Percentiles rank a stretch among this genome's conserved stretches.
Conservation (phyloP, 2,329 filamentous ascomycete genomes). For the Alternaria consortialis region DNA sequence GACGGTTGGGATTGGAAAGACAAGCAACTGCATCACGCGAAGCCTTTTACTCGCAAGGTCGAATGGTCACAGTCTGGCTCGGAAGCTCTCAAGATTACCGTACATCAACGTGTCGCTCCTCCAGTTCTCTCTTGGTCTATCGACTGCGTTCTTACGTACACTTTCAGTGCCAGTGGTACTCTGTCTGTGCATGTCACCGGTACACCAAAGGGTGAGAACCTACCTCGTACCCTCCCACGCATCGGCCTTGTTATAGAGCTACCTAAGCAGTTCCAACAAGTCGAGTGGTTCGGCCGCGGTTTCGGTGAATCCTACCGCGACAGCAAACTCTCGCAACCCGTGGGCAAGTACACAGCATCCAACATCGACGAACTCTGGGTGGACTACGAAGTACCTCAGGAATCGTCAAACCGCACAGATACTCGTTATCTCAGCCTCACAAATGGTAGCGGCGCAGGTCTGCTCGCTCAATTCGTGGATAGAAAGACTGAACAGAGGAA, state of each 20-base stretch:
- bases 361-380: conserved; percentile 62
- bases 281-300: conserved; percentile 70
- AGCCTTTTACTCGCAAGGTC: conserved; percentile 38
- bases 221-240: conserved; percentile 66
- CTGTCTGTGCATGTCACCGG: conserved; percentile 59
- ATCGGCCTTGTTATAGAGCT: conserved; percentile 68
- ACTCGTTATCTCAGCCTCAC: conserved; percentile 63
- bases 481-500: conserved; percentile 20
- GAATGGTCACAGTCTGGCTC: conserved; percentile 46
- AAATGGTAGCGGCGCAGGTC: conserved; percentile 17
- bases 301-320: conserved; percentile 73
- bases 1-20: conserved; percentile 67
- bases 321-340: conserved; percentile 67
- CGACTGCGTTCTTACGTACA: conserved; percentile 60
- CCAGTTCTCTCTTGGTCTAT: conserved; percentile 66
- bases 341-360: conserved; percentile 59
- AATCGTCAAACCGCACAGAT: conserved; percentile 70
- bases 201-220: conserved; percentile 58
- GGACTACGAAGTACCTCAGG: conserved; percentile 73
- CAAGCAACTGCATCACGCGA: conserved; percentile 39
- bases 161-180: conserved; percentile 56
- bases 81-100: conserved; percentile 48
- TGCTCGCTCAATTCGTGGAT: conserved; percentile 44
- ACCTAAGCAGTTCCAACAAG: conserved; percentile 56
- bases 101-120: conserved; percentile 64